Percentiles rank a stretch among this genome's conserved stretches.
Conservation (phyloP, 306 rosid species). For the Spatholobus suberectus region DNA sequence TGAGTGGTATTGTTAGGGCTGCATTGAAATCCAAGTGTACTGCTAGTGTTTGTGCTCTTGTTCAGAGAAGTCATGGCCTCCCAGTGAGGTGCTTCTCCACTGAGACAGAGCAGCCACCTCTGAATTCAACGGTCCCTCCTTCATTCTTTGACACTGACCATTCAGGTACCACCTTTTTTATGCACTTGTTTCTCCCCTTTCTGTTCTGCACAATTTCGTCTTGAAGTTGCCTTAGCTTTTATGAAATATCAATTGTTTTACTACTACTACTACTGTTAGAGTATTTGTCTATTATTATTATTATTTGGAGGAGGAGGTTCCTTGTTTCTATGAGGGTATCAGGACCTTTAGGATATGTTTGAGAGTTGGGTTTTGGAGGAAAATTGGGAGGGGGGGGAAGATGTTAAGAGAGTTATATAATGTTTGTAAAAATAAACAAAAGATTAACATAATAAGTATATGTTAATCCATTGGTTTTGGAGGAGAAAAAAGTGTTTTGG, state of each 20-base stretch:
- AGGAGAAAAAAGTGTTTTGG: no score
- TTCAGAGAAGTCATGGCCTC: slow-evolving; percentile 36
- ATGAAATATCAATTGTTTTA: not conserved
- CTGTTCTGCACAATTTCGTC: no score
- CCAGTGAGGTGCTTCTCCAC: slow-evolving; percentile 62
- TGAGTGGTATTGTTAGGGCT: slow-evolving; percentile 58
- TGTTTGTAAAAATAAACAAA: no score
- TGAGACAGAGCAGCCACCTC: slow-evolving; percentile 55
- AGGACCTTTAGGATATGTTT: not conserved
- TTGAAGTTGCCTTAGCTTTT: slow-evolving; percentile 34
- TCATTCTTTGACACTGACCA: slow-evolving; percentile 39
- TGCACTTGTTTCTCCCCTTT: not conserved
- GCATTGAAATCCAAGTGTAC: slow-evolving; percentile 51
- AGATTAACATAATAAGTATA: no score
- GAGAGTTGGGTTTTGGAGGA: not conserved
- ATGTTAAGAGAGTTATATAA: not conserved
- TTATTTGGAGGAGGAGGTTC: not conserved
- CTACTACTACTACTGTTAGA: not conserved
- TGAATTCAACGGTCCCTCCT: slow-evolving; percentile 36
- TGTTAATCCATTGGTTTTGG: not conserved
- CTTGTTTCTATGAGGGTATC: not conserved
- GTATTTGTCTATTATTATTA: not conserved
- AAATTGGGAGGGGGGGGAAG: no score
- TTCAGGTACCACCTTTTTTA: slow-evolving; percentile 44
- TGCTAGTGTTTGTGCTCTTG: slow-evolving; percentile 29